Base-by-base conservation (phyloP, 2,329 filamentous ascomycete genomes). In the Ciborinia camelliae region DNA sequence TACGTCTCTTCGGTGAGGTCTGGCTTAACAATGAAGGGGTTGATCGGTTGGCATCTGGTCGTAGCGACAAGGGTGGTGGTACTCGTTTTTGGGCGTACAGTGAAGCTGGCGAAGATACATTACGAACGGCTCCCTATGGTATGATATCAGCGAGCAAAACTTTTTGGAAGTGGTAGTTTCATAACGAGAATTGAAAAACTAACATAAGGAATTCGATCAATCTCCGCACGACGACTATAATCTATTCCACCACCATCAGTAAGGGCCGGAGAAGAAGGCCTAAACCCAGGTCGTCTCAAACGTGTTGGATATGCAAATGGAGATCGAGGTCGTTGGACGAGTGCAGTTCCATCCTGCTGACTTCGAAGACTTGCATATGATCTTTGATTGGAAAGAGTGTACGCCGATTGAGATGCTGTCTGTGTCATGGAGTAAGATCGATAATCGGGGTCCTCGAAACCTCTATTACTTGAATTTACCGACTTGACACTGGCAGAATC, bases 261-360 rank as follows among this genome's bases (percentile, higher is more conserved):
- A 43, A 75, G 66, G 39, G 72, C 73, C 55, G 74, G 74, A 15
- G 73, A 75, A 20, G 71, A 74, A 48, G 73, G 73, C 3, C 73
- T 73, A 61, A 75, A 74, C 2, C 82, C 82, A 23, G 82, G 83
- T 26, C 84, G 80, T 71, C 80, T 85, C 41, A 86, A 74, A 23
- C 84, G 81, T 53, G 83, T 81, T 32, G 84, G 84, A 65, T 86
- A 86, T 28, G 82, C 82, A 66, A 83, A 86, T 1, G 84, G 84
- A 28, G 84, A 86, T 37, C 83, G 79, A 55, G 84, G 82, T n/a
- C 83, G 79, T 68, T 84, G 82, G 59, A 81, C 70, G 37, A 76
- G 73, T 14, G 52, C 64, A 32, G 53, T 15, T 52, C 73, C 73
- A 55, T 81, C 81, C 26, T 76, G 75, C 39, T 80, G 79, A 65